Evolutionary conservation across 2,329 filamentous ascomycete genomes (phyloP).

Genomic region (Pseudogymnoascus sp.): DNA sequence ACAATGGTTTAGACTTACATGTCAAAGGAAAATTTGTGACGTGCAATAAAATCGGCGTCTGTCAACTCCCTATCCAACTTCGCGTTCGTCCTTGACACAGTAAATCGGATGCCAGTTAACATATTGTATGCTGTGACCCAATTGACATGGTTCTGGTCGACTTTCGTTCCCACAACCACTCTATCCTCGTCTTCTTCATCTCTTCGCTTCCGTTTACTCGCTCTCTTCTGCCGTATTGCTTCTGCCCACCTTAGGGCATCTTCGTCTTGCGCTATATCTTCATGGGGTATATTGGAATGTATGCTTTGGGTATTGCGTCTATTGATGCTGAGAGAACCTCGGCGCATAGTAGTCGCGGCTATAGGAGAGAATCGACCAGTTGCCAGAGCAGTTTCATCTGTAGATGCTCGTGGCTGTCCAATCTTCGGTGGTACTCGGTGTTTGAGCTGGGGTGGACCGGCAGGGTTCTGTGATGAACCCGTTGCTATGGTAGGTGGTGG

Average conservation of each 20-base stretch:
- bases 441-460: conserved; percentile 50
- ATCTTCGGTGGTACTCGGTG: conserved; percentile 79
- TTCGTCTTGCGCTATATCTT: conserved; percentile 79
- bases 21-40: conserved; percentile 98
- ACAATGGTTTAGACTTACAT: conserved; percentile 52
- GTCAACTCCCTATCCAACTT: conserved; percentile 89
- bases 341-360: conserved; percentile 47
- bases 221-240: conserved; percentile 81
- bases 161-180: conserved; percentile 92
- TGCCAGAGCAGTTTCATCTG: conserved; percentile 57
- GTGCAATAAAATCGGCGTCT: conserved; percentile 83
- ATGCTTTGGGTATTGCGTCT: conserved; percentile 76
- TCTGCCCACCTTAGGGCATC: conserved; percentile 90
- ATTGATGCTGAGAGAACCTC: conserved; percentile 74
- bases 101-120: conserved; percentile 96
- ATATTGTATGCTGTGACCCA: conserved; percentile 99
- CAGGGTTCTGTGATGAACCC: neutral
- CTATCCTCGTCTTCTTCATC: conserved; percentile 89
- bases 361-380: conserved; percentile 75
- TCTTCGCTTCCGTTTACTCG: conserved; percentile 72
- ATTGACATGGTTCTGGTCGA: conserved; percentile 93
- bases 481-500: neutral
- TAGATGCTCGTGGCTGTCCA: conserved; percentile 57
- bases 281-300: conserved; percentile 72
- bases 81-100: conserved; percentile 90